Conservation (phyloP, 2,329 filamentous ascomycete species). For the Colletotrichum cordylinicola region DNA sequence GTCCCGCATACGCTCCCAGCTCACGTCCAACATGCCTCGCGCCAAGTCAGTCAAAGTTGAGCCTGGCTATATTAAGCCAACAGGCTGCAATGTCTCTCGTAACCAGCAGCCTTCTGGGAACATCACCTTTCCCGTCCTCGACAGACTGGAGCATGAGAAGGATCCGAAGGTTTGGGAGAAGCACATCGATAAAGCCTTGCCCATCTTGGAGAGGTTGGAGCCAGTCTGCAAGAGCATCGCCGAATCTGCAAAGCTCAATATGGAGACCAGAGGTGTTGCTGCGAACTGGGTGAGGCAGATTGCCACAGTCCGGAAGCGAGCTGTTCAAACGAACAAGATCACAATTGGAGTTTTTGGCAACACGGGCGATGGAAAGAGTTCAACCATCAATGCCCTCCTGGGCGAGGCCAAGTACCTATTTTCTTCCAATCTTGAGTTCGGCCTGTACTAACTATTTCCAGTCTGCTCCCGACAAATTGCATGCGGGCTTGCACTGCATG, state of each 20-base stretch:
- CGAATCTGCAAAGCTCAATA: not conserved
- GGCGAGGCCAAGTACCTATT: not conserved
- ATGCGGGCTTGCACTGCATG: constrained; percentile 68
- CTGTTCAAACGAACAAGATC: not conserved
- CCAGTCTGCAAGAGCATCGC: not conserved
- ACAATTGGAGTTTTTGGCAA: not conserved
- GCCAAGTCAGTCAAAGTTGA: too few relatives aligned
- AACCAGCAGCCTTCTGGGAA: not conserved
- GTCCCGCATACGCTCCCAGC: too few relatives aligned
- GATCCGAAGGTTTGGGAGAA: not conserved
- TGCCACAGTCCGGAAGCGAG: not conserved
- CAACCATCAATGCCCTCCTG: not conserved
- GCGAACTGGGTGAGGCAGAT: not conserved
- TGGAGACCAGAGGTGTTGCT: not conserved
- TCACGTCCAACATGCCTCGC: too few relatives aligned
- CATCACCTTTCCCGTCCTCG: not conserved
- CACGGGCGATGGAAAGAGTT: constrained; percentile 2
- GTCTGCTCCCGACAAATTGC: constrained; percentile 49
- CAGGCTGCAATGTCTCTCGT: too few relatives aligned
- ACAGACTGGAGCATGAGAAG: not conserved
- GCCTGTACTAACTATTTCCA: constrained; percentile 1
- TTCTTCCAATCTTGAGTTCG: rapidly evolving
- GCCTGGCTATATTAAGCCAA: too few relatives aligned
- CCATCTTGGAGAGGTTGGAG: not conserved
- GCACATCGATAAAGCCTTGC: not conserved